Evolutionary conservation across 495 filamentous ascomycete species (phyloP).

Genomic region (Aspergillus heteromorphus): DNA sequence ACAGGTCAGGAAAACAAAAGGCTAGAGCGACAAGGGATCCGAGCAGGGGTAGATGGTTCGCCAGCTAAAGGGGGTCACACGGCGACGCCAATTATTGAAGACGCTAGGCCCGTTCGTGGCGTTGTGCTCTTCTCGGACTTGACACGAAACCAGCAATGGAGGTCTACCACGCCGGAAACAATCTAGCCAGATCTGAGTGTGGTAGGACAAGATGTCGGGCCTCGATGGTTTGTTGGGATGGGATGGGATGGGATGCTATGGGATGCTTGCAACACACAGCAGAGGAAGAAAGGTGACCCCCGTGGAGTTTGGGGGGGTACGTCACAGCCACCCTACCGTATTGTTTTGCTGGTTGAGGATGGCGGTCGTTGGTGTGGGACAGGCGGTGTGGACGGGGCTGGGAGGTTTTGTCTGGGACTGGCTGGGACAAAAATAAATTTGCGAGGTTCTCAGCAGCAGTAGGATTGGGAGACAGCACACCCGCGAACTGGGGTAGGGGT

Average conservation of each 20-base stretch:
- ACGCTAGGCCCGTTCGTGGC: conserved; percentile 4
- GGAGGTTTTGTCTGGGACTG: not conserved
- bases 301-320: not conserved
- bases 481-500: not conserved
- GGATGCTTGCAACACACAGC: not conserved
- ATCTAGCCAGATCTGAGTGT: not conserved
- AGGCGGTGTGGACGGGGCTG: not conserved
- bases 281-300: not conserved
- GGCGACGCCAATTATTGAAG: not conserved
- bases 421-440: not conserved
- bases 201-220: not conserved
- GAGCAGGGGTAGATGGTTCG: conserved; percentile 1
- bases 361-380: not conserved
- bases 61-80: not conserved
- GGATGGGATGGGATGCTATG: too few species aligned
- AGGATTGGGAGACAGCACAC: too few species aligned
- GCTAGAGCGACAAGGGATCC: not conserved
- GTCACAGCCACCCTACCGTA: not conserved
- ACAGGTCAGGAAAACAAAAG: conserved; percentile 11
- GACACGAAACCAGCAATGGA: not conserved
- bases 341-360: not conserved
- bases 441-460: too few species aligned
- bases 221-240: not conserved
- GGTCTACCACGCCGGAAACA: not conserved
- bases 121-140: not conserved